Base-by-base conservation (phyloP, 192 early-diverging fungal species). In the Podila minutissima region DNA sequence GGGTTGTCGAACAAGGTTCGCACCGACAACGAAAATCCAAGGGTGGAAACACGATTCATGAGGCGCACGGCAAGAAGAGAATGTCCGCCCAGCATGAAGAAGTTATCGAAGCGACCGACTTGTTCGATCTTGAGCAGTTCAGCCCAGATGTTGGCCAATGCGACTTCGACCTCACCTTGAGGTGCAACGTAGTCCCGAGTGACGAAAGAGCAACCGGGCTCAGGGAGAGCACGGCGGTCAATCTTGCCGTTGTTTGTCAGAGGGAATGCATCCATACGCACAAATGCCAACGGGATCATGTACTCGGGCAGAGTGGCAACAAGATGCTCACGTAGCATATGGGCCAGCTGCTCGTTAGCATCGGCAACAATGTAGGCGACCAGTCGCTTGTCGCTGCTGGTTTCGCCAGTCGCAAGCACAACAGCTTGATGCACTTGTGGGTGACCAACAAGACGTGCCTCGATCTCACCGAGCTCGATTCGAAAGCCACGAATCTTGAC, bases 201-300 rank as follows among this genome's bases (percentile, higher is more conserved):
- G 10, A 59, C 41, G n/a, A 59, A 59, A 11, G 53, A n/a, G 41
- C 22, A 59, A 9, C 59, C 53, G 2, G 69, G 69, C 5, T 62
- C 32, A 1, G 69, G 79, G 5, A 83, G 62, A 6, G 71, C 83
- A 29, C 59, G 74, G 22, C 83, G 66, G 26, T 84, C 41, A 12
- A 77, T 49, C 26, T 83, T 74, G 19, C 71, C 81, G 60, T 60
- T 61, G 29, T 49, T 22, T 37, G 71, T 69, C n/a, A 72, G 7
- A 6, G 75, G 69, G 28, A 83, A 22, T 0, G 17, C 26, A 15
- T 82, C 70, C 31, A 83, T 35, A 4, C 41, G 57, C 12, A 67
- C 51, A 26, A 66, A 74, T 3, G 48, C 28, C 20, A 78, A 63
- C 5, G 92, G 92, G 41, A 93, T 84, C 49, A 90, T 90, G 66